A percentile compares a stretch with the other conserved stretches of the same genome.
These are phyloP conservation scores for Lepiota brunneoincarnata DNA, from an alignment of 768 basidiomycete species.

Conservation along the genomic window DNA sequence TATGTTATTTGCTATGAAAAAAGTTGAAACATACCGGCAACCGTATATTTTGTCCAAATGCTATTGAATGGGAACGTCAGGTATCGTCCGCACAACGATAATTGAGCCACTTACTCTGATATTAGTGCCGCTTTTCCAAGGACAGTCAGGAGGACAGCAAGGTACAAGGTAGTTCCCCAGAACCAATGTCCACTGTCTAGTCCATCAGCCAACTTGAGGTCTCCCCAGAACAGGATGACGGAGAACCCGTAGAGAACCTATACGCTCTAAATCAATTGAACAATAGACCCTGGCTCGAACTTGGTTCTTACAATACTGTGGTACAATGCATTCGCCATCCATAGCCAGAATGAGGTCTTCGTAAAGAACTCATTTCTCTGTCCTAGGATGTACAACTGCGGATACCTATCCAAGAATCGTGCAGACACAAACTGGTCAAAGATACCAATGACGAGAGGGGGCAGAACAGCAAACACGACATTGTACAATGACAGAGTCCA, in stretches of 20 bases:
- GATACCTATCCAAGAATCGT: slow-evolving; percentile 93
- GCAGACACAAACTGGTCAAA: slow-evolving; percentile 99
- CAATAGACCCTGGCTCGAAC: background rate
- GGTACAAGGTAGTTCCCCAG: slow-evolving; percentile 97
- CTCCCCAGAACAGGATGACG: slow-evolving; percentile 89
- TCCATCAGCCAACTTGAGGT: slow-evolving; percentile 78
- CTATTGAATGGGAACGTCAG: slow-evolving; percentile 36
- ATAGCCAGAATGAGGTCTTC: slow-evolving; percentile 88
- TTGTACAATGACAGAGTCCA: slow-evolving; percentile 99
- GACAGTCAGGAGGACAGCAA: slow-evolving; percentile 90
- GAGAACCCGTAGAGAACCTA: slow-evolving; percentile 89
- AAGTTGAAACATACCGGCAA: slow-evolving; percentile 58
- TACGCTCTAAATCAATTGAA: slow-evolving; percentile 6
- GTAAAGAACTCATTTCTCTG: slow-evolving; percentile 95
- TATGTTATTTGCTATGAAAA: slow-evolving; percentile 6
- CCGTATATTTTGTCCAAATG: slow-evolving; percentile 99
- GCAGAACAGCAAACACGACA: slow-evolving; percentile 92
- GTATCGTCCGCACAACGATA: background rate
- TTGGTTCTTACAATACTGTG: slow-evolving; percentile 71
- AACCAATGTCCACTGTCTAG: slow-evolving; percentile 95
- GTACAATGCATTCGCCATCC: slow-evolving; percentile 86
- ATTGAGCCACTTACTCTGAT: slow-evolving; percentile 76
- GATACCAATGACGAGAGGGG: slow-evolving; percentile 95
- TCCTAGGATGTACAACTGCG: slow-evolving; percentile 92
- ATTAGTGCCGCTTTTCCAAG: slow-evolving; percentile 96